Evolutionary conservation across 2,329 filamentous ascomycete species (phyloP), one percentile per base, ranked within the genome.

Genomic region (Colletotrichum truncatum): DNA sequence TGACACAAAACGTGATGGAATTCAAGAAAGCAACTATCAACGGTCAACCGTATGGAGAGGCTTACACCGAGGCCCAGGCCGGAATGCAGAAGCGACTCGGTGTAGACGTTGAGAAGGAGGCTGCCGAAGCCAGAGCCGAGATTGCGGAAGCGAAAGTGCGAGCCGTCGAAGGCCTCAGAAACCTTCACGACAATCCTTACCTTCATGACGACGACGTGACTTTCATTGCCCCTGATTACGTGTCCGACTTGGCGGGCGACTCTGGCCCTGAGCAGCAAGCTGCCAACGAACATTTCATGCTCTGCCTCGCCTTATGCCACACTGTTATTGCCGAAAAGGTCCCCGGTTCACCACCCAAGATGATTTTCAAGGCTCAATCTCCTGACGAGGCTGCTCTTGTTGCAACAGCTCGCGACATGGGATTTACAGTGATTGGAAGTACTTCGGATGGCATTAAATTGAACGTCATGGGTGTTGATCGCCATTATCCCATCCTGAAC

Each of bases 21-120:
- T 99, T 98, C 87, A 99, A 98, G 79, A 99, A 99, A 79, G 94
- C 92, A 59, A 97, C 94, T 0, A 91, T 99, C 78, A 98, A 98
- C 73, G 95, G 95, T n/a, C 88, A 96, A 66, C 90, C 94, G 0
- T 99, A 99, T 71, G 96, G 97, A 67, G 96, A 99, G 80, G 96
- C 96, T 1, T 99, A 98, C 74, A 99, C 97, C 0, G 96, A 99
- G 78, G 96, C 96, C 1, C 93, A 97, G 77, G 93, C 95, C 54
- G 96, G 96, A 62, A 96, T 99, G 93, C 94, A 97, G 75, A 94
- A 95, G 78, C 89, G 96, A 66, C 82, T 95, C 77, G 96, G 96
- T 51, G 86, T 97, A 53, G 90, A 98, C 73, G 91, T 94, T 4
- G 94, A 95, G 68, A 89, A 89, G 68, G 94, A 98, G 75, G 88